These are phyloP conservation scores for Globisporangium barbulae DNA, from an alignment of 352 stramenopile genomes.

Conservation along the genomic window DNA sequence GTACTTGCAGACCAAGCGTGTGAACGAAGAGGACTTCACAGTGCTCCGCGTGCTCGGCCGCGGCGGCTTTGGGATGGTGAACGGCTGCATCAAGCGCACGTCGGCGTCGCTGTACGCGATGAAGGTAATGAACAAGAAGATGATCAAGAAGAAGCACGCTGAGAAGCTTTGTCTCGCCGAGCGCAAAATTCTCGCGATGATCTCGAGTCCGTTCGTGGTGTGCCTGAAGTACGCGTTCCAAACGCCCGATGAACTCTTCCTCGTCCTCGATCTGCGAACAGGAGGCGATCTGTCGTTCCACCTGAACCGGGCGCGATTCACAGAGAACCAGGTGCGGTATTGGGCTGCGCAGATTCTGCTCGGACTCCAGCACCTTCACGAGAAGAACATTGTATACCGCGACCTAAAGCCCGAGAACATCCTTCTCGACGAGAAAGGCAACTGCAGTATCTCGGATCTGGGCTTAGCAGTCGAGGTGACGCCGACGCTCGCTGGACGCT, in stretches of 20 bases:
- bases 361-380: slow-evolving; percentile 80
- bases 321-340: slow-evolving; percentile 71
- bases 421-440: slow-evolving; percentile 91
- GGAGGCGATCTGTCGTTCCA: slow-evolving; percentile 95
- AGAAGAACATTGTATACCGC: slow-evolving; percentile 89
- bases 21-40: slow-evolving; percentile 95
- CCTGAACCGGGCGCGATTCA: slow-evolving; percentile 67
- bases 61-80: slow-evolving; percentile 96
- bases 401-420: slow-evolving; percentile 92
- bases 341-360: slow-evolving; percentile 80
- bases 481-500: slow-evolving; percentile 70
- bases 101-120: slow-evolving; percentile 80
- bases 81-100: slow-evolving; percentile 95
- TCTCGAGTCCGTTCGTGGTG: slow-evolving; percentile 91
- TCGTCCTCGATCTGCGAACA: slow-evolving; percentile 96
- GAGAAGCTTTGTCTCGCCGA: slow-evolving; percentile 76
- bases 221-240: slow-evolving; percentile 96
- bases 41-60: slow-evolving; percentile 94
- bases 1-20: slow-evolving; percentile 85
- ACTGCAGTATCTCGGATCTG: slow-evolving; percentile 95
- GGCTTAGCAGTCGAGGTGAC: slow-evolving; percentile 95
- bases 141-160: slow-evolving; percentile 92
- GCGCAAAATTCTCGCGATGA: slow-evolving; percentile 72
- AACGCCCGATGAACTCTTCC: slow-evolving; percentile 93
- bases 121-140: slow-evolving; percentile 88